Percentiles rank a stretch among this genome's conserved stretches.
phyloP scores from a whole-genome alignment of 768 basidiomycete genomes.

The Dendrothele bispora region DNA sequence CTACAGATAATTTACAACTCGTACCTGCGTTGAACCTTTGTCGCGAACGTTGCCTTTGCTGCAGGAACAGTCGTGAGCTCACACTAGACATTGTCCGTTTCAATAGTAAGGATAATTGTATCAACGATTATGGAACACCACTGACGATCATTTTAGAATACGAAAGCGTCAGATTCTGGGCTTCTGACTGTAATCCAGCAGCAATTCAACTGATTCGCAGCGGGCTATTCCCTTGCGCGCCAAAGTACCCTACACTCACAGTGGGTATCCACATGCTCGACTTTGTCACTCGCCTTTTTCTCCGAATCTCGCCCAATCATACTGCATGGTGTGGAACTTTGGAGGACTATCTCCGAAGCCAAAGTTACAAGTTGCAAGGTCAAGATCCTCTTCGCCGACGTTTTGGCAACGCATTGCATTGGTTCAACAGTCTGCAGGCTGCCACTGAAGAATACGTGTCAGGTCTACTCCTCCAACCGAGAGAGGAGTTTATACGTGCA shows the following conservation, averaged over 20 bases:
- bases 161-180: too few relatives aligned
- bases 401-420: conserved; percentile 26
- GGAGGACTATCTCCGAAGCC: conserved; percentile 12
- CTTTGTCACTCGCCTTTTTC: conserved; percentile 12
- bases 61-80: too few relatives aligned
- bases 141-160: too few relatives aligned
- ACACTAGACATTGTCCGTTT: too few relatives aligned
- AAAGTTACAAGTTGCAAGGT: conserved; percentile 11
- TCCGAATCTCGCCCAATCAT: conserved; percentile 12
- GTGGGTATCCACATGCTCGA: conserved; percentile 11
- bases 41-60: too few relatives aligned
- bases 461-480: not conserved
- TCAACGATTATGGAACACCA: too few relatives aligned
- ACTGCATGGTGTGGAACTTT: conserved; percentile 13
- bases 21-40: too few relatives aligned
- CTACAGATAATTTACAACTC: too few relatives aligned
- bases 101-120: too few relatives aligned
- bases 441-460: not conserved
- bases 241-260: conserved; percentile 13
- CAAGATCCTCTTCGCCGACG: conserved; percentile 20
- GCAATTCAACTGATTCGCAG: conserved; percentile 11
- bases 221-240: conserved; percentile 14
- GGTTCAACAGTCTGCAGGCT: conserved; percentile 17
- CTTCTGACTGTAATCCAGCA: conserved; percentile 13
- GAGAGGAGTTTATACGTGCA: too few relatives aligned